Evolutionary conservation across 208 protist species (phyloP).

Genomic region (Acanthamoeba polyphaga): DNA sequence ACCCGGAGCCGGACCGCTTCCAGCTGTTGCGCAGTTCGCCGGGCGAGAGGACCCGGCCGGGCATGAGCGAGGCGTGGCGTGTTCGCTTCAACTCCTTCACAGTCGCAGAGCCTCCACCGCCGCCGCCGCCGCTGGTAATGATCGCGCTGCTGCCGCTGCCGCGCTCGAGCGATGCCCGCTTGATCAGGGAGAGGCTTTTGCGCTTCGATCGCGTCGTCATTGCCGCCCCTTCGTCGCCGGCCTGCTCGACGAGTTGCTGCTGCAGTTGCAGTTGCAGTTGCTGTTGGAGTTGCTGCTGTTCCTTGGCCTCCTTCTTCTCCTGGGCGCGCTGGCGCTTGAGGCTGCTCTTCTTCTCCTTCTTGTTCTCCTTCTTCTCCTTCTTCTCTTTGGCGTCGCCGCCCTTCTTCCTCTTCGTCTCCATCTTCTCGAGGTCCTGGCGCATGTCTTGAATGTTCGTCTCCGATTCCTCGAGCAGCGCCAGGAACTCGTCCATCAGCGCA

Average conservation of each 20-base stretch:
- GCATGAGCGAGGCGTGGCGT: neutral
- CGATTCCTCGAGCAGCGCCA: slow-evolving; percentile 16
- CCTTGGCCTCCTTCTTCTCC: neutral
- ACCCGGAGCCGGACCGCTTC: neutral
- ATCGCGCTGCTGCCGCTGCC: neutral
- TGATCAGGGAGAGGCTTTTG: neutral
- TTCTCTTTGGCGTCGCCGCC: neutral
- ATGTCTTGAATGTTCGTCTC: slow-evolving; percentile 20
- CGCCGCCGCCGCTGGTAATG: neutral
- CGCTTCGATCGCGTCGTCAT: neutral
- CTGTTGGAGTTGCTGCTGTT: neutral
- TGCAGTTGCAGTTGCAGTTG: neutral
- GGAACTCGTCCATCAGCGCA: slow-evolving; percentile 14
- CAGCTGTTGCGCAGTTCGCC: slow-evolving; percentile 15
- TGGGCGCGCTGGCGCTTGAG: neutral
- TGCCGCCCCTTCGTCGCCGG: neutral
- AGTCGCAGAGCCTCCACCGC: too few species aligned
- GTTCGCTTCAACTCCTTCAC: neutral
- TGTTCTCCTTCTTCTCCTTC: neutral
- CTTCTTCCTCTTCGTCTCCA: slow-evolving; percentile 2
- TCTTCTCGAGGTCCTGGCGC: slow-evolving; percentile 2
- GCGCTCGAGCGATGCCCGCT: neutral
- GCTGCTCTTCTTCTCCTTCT: neutral
- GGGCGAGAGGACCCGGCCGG: neutral
- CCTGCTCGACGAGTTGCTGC: neutral